Base-by-base conservation (phyloP, 768 basidiomycete genomes). In the Collybia nuda region DNA sequence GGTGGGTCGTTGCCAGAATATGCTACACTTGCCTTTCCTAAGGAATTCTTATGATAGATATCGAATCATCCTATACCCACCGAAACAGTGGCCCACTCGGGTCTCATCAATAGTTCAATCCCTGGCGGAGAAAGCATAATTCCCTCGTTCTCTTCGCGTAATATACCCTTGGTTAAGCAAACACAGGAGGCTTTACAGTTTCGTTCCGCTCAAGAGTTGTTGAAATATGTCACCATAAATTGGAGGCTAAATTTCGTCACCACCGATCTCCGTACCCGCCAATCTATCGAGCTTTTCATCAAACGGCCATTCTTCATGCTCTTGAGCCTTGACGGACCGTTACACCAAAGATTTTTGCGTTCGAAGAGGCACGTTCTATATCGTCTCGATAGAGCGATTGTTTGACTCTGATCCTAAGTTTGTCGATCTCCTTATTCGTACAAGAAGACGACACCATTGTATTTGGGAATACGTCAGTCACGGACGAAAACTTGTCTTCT, bases 291-390 rank as follows among this genome's bases (percentile, higher is more conserved):
- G 52, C 68, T 76, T 43, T 98, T 97, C 62, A 65, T 81, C 29
- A 93, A 85, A 61, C 75, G 97, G 15, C 97, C 97, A 0, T 98
- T 93, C 66, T 93, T 97, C 65, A 72, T 98, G 64, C 78, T 98
- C 19, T 70, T 97, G 40, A 79, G 72, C 41, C 77, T 93, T 24
- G 93, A 98, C 54, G 96, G 92, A 0, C 94, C 94, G 0, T 61
- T 95, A 26, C 66, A 82, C 38, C 71, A 79, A 39, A 77, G 96
- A 37, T 97, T 79, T 66, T 62, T 65, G 49, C 80, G 93, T 23
- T 78, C 78, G 37, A 70, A 69, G 54, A 71, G 73, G 81, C 82
- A 59, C 58, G 76, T 67, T 26, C 15, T 17, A 15, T 21, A 6
- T 14, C 22, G 52, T 39, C 36, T 22, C 14, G 32, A 11, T 32